Evolutionary conservation across 2,329 filamentous ascomycete species (phyloP), one percentile per base, ranked within the genome.

Genomic region (Trichoderma afroharzianum): DNA sequence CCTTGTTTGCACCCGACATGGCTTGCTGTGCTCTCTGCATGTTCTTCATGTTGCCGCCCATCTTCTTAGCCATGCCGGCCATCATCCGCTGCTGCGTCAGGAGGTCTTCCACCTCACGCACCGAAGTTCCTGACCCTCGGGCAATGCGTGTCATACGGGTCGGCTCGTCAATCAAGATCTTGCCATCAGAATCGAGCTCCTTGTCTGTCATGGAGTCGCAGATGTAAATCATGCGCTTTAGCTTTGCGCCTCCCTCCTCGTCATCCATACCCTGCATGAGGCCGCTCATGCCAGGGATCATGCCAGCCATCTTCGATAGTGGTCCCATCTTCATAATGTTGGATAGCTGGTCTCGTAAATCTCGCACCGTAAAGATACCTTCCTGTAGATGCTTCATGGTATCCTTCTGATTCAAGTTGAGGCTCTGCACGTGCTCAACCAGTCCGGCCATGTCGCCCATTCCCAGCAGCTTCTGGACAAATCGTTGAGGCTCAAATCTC

Each of bases 261-360:
- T 99, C 97, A 79, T 98, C 95, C 88, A 98, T 96, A 50, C 94
- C 94, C 68, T 93, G 91, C 89, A 98, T 98, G 87, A 98, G 91
- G 78, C 92, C 93, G 76, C 92, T 92, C 81, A 99, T 92, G 32
- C 96, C 96, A 0, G 96, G 96, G 74, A 99, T 98, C 96, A 99
- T 99, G 77, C 95, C 94, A 0, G 95, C 97, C 89, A 99, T 97
- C 81, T 99, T 98, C 21, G 93, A 97, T 1, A 99, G 84, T 0
- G 96, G 96, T 0, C 96, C 96, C 96, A 99, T 98, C 85, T 99
- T 99, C 94, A 98, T 98, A 79, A 99, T 98, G 78, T 98, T 98
- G 72, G 92, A 92, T 14, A 99, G 90, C 80, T 99, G 97, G 80
- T 99, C 96, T 24, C 96, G 90, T 75, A 99, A 87, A 80, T 99